phyloP scores from a whole-genome alignment of 768 basidiomycete species.

The Termitomyces sp. region DNA sequence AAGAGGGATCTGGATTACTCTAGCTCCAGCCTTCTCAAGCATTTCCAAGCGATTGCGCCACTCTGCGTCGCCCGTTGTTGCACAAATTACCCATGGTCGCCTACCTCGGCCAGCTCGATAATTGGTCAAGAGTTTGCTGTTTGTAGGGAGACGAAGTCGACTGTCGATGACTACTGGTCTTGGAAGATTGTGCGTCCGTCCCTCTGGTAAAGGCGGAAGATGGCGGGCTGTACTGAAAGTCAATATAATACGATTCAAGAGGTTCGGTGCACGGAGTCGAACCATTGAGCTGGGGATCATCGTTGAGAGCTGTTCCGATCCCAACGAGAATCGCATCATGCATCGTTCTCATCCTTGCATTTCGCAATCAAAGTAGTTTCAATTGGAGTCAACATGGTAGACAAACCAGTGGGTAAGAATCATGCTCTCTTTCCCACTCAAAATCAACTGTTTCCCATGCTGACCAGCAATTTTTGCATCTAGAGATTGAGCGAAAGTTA shows the following conservation, averaged over 20 bases:
- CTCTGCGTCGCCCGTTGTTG: conserved; percentile 17
- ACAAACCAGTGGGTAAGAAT: conserved; percentile 89
- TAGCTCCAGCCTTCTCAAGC: conserved; percentile 64
- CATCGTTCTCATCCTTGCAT: conserved; percentile 76
- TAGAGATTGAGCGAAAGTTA: conserved; percentile 82
- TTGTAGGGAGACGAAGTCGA: conserved; percentile 54
- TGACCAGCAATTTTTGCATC: conserved; percentile 85
- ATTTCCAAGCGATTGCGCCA: conserved; percentile 29
- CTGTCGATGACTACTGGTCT: conserved; percentile 84
- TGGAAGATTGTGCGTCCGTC: conserved; percentile 46
- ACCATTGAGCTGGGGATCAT: conserved; percentile 95
- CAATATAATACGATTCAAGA: not conserved
- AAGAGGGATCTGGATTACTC: conserved; percentile 46
- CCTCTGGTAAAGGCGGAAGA: conserved; percentile 37
- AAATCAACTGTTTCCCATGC: conserved; percentile 64
- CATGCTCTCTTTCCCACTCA: conserved; percentile 87
- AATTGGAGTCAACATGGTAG: not conserved
- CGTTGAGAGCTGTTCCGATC: conserved; percentile 83
- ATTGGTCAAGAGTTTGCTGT: conserved; percentile 69
- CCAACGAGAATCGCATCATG: conserved; percentile 94
- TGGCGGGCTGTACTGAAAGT: conserved; percentile 40
- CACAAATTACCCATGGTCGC: conserved; percentile 71
- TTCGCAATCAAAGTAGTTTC: not conserved
- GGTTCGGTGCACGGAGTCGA: conserved; percentile 16
- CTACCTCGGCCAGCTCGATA: conserved; percentile 50